Conservation (phyloP, 768 basidiomycete genomes). For the Mycena capillaripes region DNA sequence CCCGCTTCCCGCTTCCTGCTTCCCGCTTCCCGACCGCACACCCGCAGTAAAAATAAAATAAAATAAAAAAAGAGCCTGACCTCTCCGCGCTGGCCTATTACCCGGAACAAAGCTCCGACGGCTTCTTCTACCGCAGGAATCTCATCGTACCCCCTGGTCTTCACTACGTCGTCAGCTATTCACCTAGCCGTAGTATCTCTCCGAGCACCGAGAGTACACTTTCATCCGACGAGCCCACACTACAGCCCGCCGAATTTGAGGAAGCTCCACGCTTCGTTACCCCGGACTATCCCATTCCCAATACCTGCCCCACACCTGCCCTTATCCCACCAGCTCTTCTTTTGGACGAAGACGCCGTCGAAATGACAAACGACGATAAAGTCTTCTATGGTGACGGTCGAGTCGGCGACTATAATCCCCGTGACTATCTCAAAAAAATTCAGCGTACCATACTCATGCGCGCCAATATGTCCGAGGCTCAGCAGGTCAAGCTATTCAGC, state of each 20-base stretch:
- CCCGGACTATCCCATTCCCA: neutral
- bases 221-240: neutral
- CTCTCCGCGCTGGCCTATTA: neutral
- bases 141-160: neutral
- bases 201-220: neutral
- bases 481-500: neutral
- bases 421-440: neutral
- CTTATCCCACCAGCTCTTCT: neutral
- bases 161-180: neutral
- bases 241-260: slow-evolving; percentile 1
- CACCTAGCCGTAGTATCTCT: neutral
- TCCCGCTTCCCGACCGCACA: too few relatives aligned
- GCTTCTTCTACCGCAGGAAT: neutral
- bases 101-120: neutral
- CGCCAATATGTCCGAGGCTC: neutral
- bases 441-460: neutral
- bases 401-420: slow-evolving; percentile 8
- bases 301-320: neutral
- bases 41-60: too few relatives aligned
- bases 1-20: too few relatives aligned
- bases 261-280: neutral
- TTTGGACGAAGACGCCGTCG: neutral
- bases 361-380: neutral
- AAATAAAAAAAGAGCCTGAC: neutral
- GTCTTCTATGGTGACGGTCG: too few relatives aligned